phyloP scores from a whole-genome alignment of 2,329 filamentous ascomycete genomes.

The Penicillium janthinellum region DNA sequence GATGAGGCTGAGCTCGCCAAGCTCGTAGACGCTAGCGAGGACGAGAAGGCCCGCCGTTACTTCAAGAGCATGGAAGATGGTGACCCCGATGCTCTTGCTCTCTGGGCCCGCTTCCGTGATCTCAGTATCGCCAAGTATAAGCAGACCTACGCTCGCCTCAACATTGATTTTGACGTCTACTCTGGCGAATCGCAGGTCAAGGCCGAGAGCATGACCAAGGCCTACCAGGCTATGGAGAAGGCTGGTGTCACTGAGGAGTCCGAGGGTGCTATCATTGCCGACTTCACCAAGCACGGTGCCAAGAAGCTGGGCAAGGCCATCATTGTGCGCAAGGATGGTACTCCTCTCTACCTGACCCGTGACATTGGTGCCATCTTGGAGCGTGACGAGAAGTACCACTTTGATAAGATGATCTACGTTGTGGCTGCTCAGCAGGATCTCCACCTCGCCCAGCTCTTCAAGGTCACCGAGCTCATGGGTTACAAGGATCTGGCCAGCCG shows the following conservation, averaged over 20 bases:
- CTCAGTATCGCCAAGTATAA: conserved; percentile 66
- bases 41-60: conserved; percentile 63
- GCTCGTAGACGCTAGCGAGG: conserved; percentile 55
- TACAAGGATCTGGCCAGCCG: conserved; percentile 60
- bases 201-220: conserved; percentile 62
- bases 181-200: conserved; percentile 70
- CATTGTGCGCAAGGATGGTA: conserved; percentile 68
- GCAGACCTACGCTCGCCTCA: conserved; percentile 64
- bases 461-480: conserved; percentile 64
- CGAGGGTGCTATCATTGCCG: conserved; percentile 68
- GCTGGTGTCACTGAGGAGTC: conserved; percentile 64
- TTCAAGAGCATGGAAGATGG: conserved; percentile 70
- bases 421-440: conserved; percentile 66
- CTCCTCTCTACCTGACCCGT: conserved; percentile 68
- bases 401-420: conserved; percentile 70
- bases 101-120: conserved; percentile 66
- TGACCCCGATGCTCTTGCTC: conserved; percentile 58
- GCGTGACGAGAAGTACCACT: conserved; percentile 62
- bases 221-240: conserved; percentile 61
- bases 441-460: conserved; percentile 66
- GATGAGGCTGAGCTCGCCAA: conserved; percentile 53
- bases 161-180: conserved; percentile 67
- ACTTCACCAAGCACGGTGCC: conserved; percentile 67
- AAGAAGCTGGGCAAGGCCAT: conserved; percentile 70
- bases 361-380: conserved; percentile 69